These are phyloP conservation scores for Phaeosphaeriaceae sp. DNA, from an alignment of 2,329 filamentous ascomycete species.

Conservation along the genomic window DNA sequence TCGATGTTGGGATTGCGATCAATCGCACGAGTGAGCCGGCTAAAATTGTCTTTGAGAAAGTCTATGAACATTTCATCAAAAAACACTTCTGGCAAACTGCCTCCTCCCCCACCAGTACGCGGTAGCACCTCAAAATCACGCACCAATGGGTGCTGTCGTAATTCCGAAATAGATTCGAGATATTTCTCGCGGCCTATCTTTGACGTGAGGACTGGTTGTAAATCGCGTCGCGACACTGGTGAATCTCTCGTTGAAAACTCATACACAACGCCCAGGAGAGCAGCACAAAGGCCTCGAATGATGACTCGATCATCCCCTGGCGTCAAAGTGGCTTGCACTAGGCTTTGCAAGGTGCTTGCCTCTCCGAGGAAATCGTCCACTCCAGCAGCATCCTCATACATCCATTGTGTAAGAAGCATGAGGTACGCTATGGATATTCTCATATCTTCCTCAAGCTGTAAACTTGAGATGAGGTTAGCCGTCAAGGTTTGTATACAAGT, in stretches of 20 bases:
- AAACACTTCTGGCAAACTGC: conserved; percentile 76
- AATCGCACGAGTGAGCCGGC: conserved; percentile 79
- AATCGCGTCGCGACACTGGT: conserved; percentile 78
- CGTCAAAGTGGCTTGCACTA: conserved; percentile 73
- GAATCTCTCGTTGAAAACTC: conserved; percentile 99
- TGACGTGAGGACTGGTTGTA: conserved; percentile 78
- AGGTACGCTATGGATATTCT: conserved; percentile 83
- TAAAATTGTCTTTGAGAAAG: conserved; percentile 96
- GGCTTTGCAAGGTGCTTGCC: conserved; percentile 86
- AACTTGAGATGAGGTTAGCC: conserved; percentile 80
- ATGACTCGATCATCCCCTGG: conserved; percentile 64
- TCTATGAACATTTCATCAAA: conserved; percentile 89
- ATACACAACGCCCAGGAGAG: conserved; percentile 86
- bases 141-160: conserved; percentile 78
- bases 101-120: conserved; percentile 60
- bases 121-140: conserved; percentile 89
- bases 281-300: conserved; percentile 81
- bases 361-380: conserved; percentile 94
- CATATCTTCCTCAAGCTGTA: conserved; percentile 78
- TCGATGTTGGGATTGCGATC: conserved; percentile 91
- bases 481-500: conserved; percentile 90
- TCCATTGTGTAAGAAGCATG: conserved; percentile 86
- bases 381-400: conserved; percentile 89
- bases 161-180: conserved; percentile 76
- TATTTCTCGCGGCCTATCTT: conserved; percentile 87